These are phyloP conservation scores for Paracamarosporium sp. DNA, from an alignment of 2,329 filamentous ascomycete genomes.

Conservation along the genomic window DNA sequence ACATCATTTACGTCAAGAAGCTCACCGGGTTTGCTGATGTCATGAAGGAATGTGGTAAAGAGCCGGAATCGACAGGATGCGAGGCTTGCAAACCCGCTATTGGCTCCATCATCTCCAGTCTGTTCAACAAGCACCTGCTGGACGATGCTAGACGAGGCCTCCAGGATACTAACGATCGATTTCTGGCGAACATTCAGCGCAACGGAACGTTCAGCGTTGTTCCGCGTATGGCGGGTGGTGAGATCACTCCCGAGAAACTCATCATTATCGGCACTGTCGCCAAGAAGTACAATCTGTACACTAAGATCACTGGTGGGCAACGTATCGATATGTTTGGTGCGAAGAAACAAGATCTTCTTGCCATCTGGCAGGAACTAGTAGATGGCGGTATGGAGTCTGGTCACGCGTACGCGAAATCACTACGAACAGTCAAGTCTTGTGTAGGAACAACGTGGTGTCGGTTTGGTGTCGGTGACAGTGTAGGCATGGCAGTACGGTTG, in stretches of 20 bases:
- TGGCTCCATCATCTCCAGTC: constrained; percentile 78
- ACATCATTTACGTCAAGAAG: constrained; percentile 83
- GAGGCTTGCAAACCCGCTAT: constrained; percentile 86
- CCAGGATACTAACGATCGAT: constrained; percentile 90
- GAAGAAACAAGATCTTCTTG: constrained; percentile 81
- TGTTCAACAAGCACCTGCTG: constrained; percentile 87
- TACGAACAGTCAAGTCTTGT: constrained; percentile 89
- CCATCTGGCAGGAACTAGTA: constrained; percentile 82
- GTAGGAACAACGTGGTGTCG: constrained; percentile 92
- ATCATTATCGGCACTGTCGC: constrained; percentile 84
- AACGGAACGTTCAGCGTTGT: constrained; percentile 92
- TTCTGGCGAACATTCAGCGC: constrained; percentile 86
- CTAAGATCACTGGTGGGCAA: constrained; percentile 91
- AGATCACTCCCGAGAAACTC: constrained; percentile 86
- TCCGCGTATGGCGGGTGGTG: constrained; percentile 80
- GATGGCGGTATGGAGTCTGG: constrained; percentile 89
- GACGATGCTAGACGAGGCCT: constrained; percentile 73
- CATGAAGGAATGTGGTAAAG: constrained; percentile 79
- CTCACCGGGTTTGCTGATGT: constrained; percentile 75
- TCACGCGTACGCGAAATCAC: constrained; percentile 87
- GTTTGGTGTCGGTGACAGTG: constrained; percentile 86
- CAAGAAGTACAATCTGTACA: constrained; percentile 83
- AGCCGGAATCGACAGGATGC: constrained; percentile 76
- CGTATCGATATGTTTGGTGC: constrained; percentile 94
- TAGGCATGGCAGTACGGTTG: constrained; percentile 85